phyloP scores from a whole-genome alignment of 768 basidiomycete genomes.

The Tulasnella sp. region DNA sequence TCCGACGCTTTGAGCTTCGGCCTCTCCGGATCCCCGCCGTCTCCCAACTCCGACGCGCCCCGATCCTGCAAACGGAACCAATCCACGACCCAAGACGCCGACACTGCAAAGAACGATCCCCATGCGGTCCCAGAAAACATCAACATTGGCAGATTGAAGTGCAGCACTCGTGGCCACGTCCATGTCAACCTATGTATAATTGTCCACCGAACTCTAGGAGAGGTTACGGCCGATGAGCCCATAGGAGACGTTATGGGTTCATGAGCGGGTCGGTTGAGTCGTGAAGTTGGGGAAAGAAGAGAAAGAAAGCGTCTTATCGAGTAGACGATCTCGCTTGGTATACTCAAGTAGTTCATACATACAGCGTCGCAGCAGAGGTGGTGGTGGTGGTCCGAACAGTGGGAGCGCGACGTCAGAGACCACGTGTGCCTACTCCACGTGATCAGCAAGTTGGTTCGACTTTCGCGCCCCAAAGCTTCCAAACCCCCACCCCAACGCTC shows the following conservation, averaged over 20 bases:
- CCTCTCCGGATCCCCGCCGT: neutral
- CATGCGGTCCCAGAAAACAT: neutral
- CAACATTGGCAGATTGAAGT: neutral
- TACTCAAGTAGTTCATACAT: constrained; percentile 18
- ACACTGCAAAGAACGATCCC: neutral
- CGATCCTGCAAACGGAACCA: constrained; percentile 1
- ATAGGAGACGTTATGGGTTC: neutral
- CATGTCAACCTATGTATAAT: neutral
- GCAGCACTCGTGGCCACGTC: neutral
- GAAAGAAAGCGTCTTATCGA: neutral
- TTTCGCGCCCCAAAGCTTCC: neutral
- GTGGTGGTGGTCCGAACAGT: neutral
- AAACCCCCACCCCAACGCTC: neutral
- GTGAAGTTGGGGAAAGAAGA: neutral
- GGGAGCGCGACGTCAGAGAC: neutral
- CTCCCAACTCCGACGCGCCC: neutral
- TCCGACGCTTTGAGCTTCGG: neutral
- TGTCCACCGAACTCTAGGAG: neutral
- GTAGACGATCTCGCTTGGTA: constrained; percentile 9
- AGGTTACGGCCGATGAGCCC: neutral
- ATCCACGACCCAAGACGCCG: neutral
- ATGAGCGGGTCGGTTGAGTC: neutral
- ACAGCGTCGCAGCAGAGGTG: neutral
- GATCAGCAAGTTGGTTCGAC: neutral
- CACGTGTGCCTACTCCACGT: neutral